Evolutionary conservation across 345 rosid genomes (phyloP).

Genomic region (Moringa oleifera): DNA sequence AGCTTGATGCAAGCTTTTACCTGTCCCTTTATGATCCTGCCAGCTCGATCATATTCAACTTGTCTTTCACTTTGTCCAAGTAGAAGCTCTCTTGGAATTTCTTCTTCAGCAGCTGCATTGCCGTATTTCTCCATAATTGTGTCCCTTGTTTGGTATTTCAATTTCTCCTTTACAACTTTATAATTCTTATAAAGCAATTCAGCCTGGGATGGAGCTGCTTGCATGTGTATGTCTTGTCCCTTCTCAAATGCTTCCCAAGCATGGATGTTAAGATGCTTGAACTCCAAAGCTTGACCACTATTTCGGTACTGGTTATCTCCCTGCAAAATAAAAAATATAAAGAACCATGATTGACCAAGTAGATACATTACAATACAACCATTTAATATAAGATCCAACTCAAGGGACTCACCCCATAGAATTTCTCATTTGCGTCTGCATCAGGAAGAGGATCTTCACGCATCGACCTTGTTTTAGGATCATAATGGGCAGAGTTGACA

Average conservation of each 20-base stretch:
- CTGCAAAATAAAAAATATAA: constrained; percentile 23
- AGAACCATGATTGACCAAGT: background rate
- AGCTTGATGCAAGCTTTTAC: constrained; percentile 19
- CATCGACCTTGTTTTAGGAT: constrained; percentile 76
- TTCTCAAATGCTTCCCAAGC: constrained; percentile 50
- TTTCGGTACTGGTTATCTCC: constrained; percentile 68
- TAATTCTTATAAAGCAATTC: constrained; percentile 46
- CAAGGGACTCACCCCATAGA: constrained; percentile 40
- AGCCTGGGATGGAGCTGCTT: constrained; percentile 76
- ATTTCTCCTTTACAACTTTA: constrained; percentile 44
- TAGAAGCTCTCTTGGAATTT: constrained; percentile 56
- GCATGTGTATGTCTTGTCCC: constrained; percentile 74
- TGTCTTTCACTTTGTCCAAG: constrained; percentile 66
- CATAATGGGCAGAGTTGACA: constrained; percentile 70
- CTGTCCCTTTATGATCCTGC: constrained; percentile 61
- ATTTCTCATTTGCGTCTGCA: constrained; percentile 70
- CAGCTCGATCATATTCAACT: constrained; percentile 69
- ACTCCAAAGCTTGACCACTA: constrained; percentile 73
- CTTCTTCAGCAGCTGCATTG: constrained; percentile 59
- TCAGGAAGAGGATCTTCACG: constrained; percentile 84
- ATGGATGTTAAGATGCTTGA: constrained; percentile 49
- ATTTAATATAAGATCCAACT: background rate
- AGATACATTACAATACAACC: background rate
- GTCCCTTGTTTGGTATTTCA: constrained; percentile 46
- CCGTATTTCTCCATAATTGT: constrained; percentile 58